Evolutionary conservation across 2,329 filamentous ascomycete species (phyloP), one percentile per base, ranked within the genome.

Genomic region (Talaromyces sp.): DNA sequence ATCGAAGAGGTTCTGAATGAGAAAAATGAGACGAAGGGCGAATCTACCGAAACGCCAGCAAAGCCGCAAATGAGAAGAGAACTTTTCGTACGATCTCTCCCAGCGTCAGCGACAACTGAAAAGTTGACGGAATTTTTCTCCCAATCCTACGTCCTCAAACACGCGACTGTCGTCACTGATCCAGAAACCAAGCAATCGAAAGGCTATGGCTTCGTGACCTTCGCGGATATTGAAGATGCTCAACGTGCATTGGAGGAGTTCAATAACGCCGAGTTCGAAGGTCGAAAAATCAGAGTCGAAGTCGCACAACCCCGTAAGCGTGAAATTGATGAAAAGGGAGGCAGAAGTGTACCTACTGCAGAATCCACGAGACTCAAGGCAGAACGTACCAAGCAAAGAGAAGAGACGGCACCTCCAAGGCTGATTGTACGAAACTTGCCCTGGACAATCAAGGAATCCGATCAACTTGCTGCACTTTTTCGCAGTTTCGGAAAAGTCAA

Each of bases 191-290:
- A 97, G 74, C 83, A 89, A 70, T 97, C 92, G 14, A 90, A 92
- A 74, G 94, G 95, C 19, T 99, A 93, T 77, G 95, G 95, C 62
- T 99, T 99, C 78, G 94, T 99, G 65, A 98, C 95, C 2, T 95
- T 99, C 73, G 92, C 93, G 71, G 95, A 99, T 75, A 86, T 90
- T 35, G 93, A 97, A 69, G 95, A 99, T 81, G 93, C 94, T 13
- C 82, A 89, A 69, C 86, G 89, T 68, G 96, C 95, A 19, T 86
- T 91, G 74, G 86, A 89, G 65, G 90, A 96, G 75, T 86, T 97
- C 73, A 87, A 97, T 77, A 91, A 91, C 68, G 84, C 90, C 54
- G 81, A 87, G 31, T 86, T 97, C 71, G 87, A 93, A 59, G 94
- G 93, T 22, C 88, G 90, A 71, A 91, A 90, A 69, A 88, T 99